Base-by-base conservation (phyloP, 1,139 yeast genomes). In the Magnusiomyces sp. region DNA sequence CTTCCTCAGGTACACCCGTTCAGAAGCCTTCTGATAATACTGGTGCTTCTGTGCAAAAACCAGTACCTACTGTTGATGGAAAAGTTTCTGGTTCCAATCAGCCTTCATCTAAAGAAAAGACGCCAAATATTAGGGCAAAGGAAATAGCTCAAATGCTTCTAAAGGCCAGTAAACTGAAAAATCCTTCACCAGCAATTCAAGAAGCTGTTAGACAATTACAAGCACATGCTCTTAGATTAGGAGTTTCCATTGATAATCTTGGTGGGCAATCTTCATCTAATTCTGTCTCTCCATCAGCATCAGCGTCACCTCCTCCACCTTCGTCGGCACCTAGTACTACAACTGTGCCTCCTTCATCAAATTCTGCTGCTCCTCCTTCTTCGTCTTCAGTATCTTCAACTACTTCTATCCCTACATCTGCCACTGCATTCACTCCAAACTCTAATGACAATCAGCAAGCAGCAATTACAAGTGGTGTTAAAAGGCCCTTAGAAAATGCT, bases 191-290 rank as follows among this genome's bases (percentile, higher is more conserved):
- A 2, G 61, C 62, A 27, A 63, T 67, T 39, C 56, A 56, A 39
- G 65, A 66, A 23, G 68, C 69, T 33, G 56, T 67, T 34, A 64
- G 62, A 45, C 69, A 67, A 55, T 61, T 67, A n/a, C 59, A 63
- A 41, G 65, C 63, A 4, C 69, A 67, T 56, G 62, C 68, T 10
- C 53, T 53, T 31, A 56, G 58, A 42, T 50, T 62, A 27, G 59
- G 58, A n/a, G 23, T 51, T n/a, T 38, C 44, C 11, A 37, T 37
- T 9, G 37, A 31, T 7, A 23, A 23, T 23, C 29, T 23, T 7
- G 29, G 29, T 23, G 29, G 29, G 7, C 29, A 23, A 23, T 23
- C 29, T 23, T 7, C 29, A 23, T 34, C 38, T 9, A 9, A 4
- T 5, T 5, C 14, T 5, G 17, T 34, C 38, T n/a, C 40, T 11